Conservation (phyloP, 1,284 basidiomycete species). For the Agaricales sp. region DNA sequence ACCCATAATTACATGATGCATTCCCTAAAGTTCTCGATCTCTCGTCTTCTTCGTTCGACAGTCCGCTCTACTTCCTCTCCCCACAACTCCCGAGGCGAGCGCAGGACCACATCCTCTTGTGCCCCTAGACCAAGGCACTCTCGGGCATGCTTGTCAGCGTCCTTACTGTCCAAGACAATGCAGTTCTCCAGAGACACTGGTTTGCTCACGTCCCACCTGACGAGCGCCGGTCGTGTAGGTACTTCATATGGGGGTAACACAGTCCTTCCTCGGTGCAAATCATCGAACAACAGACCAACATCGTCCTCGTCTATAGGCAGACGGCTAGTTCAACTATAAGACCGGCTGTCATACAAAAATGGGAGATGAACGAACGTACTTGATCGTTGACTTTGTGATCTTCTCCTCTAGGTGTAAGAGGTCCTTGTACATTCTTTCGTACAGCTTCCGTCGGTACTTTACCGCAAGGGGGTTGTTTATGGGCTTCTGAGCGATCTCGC, state of each 20-base stretch:
- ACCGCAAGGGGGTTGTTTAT: conserved; percentile 75
- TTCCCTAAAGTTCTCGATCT: conserved; percentile 35
- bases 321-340: conserved; percentile 32
- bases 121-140: conserved; percentile 16
- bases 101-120: conserved; percentile 17
- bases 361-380: conserved; percentile 24
- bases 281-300: conserved; percentile 77
- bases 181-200: conserved; percentile 69
- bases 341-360: not conserved
- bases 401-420: conserved; percentile 65
- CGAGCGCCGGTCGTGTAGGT: conserved; percentile 57
- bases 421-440: conserved; percentile 72
- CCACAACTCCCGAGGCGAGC: conserved; percentile 49
- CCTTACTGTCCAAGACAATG: conserved; percentile 68
- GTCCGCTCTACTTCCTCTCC: conserved; percentile 47
- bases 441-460: conserved; percentile 77
- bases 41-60: conserved; percentile 40
- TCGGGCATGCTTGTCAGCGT: conserved; percentile 53
- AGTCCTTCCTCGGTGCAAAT: conserved; percentile 74
- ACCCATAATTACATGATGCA: conserved; percentile 25
- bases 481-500: conserved; percentile 75
- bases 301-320: conserved; percentile 77
- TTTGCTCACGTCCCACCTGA: conserved; percentile 68
- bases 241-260: conserved; percentile 68
- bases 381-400: conserved; percentile 41